phyloP scores from a whole-genome alignment of 1,284 basidiomycete species.

The Rhodotorula sp. region DNA sequence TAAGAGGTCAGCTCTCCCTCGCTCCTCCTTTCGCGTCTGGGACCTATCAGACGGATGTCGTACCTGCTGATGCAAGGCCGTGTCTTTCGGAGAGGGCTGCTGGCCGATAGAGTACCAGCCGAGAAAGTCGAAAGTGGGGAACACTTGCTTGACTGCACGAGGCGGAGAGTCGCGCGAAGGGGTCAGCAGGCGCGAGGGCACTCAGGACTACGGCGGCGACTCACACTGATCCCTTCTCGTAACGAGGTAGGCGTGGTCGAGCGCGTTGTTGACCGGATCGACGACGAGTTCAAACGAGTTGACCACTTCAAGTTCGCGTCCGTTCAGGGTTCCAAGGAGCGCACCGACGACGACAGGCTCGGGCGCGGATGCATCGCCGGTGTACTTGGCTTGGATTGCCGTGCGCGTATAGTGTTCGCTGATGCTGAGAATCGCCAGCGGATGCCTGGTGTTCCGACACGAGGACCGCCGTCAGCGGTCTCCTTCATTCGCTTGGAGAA shows the following conservation, averaged over 20 bases:
- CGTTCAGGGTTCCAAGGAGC: constrained; percentile 88
- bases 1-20: constrained; percentile 53
- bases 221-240: constrained; percentile 85
- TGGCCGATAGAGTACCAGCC: constrained; percentile 92
- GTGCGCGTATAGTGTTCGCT: constrained; percentile 89
- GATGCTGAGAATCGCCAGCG: constrained; percentile 91
- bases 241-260: constrained; percentile 78
- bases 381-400: constrained; percentile 59
- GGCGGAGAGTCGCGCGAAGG: no score
- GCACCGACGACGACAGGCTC: constrained; percentile 73
- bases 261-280: constrained; percentile 49
- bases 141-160: constrained; percentile 85
- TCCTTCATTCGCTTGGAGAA: not conserved
- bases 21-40: not conserved
- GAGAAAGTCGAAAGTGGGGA: constrained; percentile 91
- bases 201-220: constrained; percentile 45
- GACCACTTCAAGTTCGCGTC: constrained; percentile 90
- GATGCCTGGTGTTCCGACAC: constrained; percentile 57
- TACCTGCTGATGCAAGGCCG: constrained; percentile 81
- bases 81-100: constrained; percentile 67
- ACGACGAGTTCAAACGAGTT: constrained; percentile 90
- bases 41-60: constrained; percentile 29
- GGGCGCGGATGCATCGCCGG: not conserved
- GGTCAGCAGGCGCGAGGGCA: not conserved
- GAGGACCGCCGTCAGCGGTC: not conserved